A percentile compares a stretch with the other conserved stretches of the same genome.
Conservation (phyloP, 805 yeast species). For the Ogataea polymorpha region DNA sequence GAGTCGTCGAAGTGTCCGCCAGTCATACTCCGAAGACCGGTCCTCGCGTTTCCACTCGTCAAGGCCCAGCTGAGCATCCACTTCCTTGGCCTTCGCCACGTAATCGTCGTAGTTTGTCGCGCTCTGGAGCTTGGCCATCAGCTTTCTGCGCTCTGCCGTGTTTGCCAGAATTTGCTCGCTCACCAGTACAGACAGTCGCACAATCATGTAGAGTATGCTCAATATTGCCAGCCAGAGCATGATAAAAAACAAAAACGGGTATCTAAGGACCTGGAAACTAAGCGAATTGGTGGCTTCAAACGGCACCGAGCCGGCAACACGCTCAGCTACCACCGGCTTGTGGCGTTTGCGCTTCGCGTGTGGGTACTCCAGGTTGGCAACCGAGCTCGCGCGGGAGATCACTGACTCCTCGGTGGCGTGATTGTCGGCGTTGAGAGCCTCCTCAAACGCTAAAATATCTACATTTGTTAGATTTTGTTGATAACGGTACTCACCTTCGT, state of each 20-base stretch:
- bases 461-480: not conserved
- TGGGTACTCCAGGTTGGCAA: slow-evolving; percentile 12
- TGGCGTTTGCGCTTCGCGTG: slow-evolving; percentile 14
- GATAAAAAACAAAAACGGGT: slow-evolving; percentile 59
- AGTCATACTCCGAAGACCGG: slow-evolving; percentile 65
- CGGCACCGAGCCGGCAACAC: not conserved
- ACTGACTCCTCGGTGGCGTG: slow-evolving; percentile 5
- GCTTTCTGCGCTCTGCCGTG: slow-evolving; percentile 51
- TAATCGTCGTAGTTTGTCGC: slow-evolving; percentile 60
- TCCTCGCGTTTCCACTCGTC: slow-evolving; percentile 63
- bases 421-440: slow-evolving; percentile 34
- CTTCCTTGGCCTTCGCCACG: slow-evolving; percentile 50
- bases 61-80: slow-evolving; percentile 58
- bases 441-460: slow-evolving; percentile 36
- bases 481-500: slow-evolving; percentile 11
- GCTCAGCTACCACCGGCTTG: slow-evolving; percentile 2
- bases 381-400: slow-evolving; percentile 13
- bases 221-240: slow-evolving; percentile 53
- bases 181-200: slow-evolving; percentile 59
- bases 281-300: slow-evolving; percentile 22
- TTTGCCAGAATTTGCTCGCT: slow-evolving; percentile 60
- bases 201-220: slow-evolving; percentile 45
- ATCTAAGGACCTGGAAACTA: slow-evolving; percentile 51
- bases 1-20: slow-evolving; percentile 51
- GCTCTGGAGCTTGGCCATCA: slow-evolving; percentile 47